A percentile compares a stretch with the other conserved stretches of the same genome.
Conservation (phyloP, 129 eudicot species). For the Lonicera japonica region DNA sequence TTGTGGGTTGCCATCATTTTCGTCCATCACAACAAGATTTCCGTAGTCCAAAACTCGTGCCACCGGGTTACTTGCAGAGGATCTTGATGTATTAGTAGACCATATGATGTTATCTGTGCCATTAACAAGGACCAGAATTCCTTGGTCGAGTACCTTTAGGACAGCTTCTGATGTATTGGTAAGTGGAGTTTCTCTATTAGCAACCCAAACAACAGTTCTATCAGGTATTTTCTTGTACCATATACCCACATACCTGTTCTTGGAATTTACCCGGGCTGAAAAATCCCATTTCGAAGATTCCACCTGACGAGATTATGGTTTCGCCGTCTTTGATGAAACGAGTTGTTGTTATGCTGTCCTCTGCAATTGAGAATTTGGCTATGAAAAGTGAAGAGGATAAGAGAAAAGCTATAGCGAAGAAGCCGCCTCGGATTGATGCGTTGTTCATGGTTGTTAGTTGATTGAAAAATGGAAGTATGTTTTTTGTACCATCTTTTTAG, state of each 20-base stretch:
- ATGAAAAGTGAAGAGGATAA: background rate
- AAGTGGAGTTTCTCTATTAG: slow-evolving; percentile 41
- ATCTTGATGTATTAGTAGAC: slow-evolving; percentile 33
- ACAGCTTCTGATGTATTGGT: slow-evolving; percentile 16
- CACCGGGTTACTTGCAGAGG: slow-evolving; percentile 21
- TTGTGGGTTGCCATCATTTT: slow-evolving; percentile 3
- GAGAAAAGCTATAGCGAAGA: background rate
- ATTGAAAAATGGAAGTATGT: too few relatives aligned
- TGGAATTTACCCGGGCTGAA: slow-evolving; percentile 37
- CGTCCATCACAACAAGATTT: slow-evolving; percentile 27
- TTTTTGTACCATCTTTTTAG: too few relatives aligned
- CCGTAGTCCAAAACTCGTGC: slow-evolving; percentile 34
- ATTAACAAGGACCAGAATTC: slow-evolving; percentile 31
- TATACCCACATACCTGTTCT: slow-evolving; percentile 38
- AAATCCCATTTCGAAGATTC: slow-evolving; percentile 39
- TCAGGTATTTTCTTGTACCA: slow-evolving; percentile 43
- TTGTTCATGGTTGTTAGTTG: too few relatives aligned
- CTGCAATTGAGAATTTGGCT: slow-evolving; percentile 1
- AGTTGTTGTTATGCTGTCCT: slow-evolving; percentile 15
- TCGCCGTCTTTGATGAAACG: slow-evolving; percentile 32
- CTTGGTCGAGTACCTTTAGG: slow-evolving; percentile 26
- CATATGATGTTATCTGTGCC: slow-evolving; percentile 22
- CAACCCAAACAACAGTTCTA: slow-evolving; percentile 11
- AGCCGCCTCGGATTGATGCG: background rate
- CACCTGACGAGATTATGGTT: slow-evolving; percentile 28